Evolutionary conservation across 805 yeast genomes (phyloP).

Genomic region (Kazachstania viticola): DNA sequence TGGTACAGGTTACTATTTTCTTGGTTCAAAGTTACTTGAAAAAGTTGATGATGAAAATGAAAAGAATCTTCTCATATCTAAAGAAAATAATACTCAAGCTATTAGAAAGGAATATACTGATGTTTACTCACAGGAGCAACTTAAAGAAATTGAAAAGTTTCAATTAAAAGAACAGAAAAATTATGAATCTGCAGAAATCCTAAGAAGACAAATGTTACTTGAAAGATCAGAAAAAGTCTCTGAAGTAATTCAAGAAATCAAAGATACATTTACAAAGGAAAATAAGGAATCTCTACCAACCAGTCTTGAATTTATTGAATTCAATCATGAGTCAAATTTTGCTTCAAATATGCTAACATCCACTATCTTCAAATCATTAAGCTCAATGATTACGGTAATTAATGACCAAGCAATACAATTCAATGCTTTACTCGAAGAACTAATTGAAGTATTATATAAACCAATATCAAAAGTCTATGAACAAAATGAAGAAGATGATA

Average conservation of each 20-base stretch:
- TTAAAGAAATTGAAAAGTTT: slow-evolving; percentile 22
- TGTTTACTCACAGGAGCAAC: slow-evolving; percentile 18
- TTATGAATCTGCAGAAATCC: slow-evolving; percentile 49
- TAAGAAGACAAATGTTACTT: slow-evolving; percentile 42
- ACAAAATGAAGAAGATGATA: slow-evolving; percentile 29
- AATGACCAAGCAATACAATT: slow-evolving; percentile 20
- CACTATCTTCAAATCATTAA: slow-evolving; percentile 13
- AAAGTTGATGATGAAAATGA: slow-evolving; percentile 22
- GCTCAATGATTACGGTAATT: slow-evolving; percentile 6
- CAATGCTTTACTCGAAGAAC: slow-evolving; percentile 9
- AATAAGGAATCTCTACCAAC: slow-evolving; percentile 1
- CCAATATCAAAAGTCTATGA: slow-evolving; percentile 18
- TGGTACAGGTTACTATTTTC: slow-evolving; percentile 33
- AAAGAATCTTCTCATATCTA: slow-evolving; percentile 4
- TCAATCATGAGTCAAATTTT: slow-evolving; percentile 11
- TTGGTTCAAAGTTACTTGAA: slow-evolving; percentile 21
- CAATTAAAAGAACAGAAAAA: slow-evolving; percentile 38
- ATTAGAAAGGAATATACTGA: slow-evolving; percentile 7
- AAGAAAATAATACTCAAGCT: slow-evolving; percentile 7
- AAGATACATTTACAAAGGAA: slow-evolving; percentile 7
- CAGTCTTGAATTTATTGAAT: slow-evolving; percentile 7
- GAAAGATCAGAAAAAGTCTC: slow-evolving; percentile 25
- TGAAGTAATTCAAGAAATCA: slow-evolving; percentile 17
- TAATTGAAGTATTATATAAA: slow-evolving; percentile 12
- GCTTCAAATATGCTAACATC: slow-evolving; percentile 13